Evolutionary conservation across 1,139 yeast species (phyloP), one percentile per base, ranked within the genome.

Genomic region (Geotrichum citri-aurantii): DNA sequence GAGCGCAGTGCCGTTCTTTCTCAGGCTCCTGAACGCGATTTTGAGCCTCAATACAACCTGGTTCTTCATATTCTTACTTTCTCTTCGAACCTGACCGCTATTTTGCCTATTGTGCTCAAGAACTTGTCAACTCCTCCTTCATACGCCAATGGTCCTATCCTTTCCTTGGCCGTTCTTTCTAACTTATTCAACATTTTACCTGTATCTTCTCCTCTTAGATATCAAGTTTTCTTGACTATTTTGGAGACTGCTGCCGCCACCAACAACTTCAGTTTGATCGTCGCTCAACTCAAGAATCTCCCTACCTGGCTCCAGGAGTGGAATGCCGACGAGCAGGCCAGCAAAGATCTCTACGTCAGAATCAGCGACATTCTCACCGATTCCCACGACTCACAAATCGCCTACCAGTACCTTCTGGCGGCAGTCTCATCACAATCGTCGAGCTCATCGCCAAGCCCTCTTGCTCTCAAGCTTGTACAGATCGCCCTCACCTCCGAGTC

Each of bases 131-230:
- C 65, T 29, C 58, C 63, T 37, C 71, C 75, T 29, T 57, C 68
- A 29, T 63, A 64, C 48, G 54, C 68, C 48, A 68, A 68, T 51
- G 72, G 69, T 56, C 66, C 74, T 50, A 63, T 69, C 54, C 70
- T 72, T 51, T 68, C 68, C 23, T 65, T 75, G 56, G 69, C 75
- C 2, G 74, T 76, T 19, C 64, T 76, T 53, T 68, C 76, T 54
- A 75, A 75, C 62, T 67, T 76, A 48, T 77, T 77, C 71, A 77
- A 77, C 65, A 69, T 75, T 40, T 65, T 77, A 48, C 70, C 74
- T 23, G 61, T 65, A 19, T 59, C 63, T 44, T 70, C 75, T 42
- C 65, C 71, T 11, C 62, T 66, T 46, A 68, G 75, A 55, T 65
- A 68, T 50, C 64, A 63, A 26, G 75, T 76, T 6, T 72, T 77